These are phyloP conservation scores for Panicum hallii DNA, from an alignment of 202 grass and related monocot genomes.

Conservation along the genomic window DNA sequence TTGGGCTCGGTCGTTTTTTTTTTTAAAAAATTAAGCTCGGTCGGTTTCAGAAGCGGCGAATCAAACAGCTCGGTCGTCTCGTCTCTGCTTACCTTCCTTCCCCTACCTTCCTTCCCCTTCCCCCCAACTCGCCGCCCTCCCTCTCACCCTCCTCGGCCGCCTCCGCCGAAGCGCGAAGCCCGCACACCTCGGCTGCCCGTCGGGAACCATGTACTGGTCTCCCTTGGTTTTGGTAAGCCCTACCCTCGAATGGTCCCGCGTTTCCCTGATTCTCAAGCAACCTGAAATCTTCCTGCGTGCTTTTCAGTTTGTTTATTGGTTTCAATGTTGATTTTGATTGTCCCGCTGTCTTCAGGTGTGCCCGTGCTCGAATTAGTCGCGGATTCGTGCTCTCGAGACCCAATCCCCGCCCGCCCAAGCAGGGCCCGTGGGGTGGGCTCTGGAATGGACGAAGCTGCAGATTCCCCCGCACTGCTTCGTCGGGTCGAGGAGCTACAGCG, in stretches of 20 bases:
- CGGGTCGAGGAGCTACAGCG: constrained; percentile 30
- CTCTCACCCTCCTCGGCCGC: not conserved
- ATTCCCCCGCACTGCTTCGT: not conserved
- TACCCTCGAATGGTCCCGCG: not conserved
- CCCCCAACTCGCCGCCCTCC: not conserved
- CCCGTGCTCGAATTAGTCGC: not conserved
- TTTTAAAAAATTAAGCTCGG: no score
- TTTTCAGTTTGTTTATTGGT: not conserved
- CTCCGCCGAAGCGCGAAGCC: not conserved
- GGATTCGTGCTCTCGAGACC: not conserved
- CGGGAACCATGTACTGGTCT: not conserved
- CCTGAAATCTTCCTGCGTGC: not conserved
- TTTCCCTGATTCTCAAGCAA: not conserved
- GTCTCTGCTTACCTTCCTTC: not conserved
- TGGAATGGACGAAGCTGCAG: constrained; percentile 36
- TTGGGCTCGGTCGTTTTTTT: no score
- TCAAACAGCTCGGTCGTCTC: not conserved
- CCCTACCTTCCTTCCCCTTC: not conserved
- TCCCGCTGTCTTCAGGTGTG: not conserved
- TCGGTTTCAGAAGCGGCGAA: no score
- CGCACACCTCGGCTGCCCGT: not conserved
- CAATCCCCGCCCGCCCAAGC: not conserved
- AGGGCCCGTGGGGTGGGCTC: not conserved
- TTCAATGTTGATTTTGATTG: not conserved
- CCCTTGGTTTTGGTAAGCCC: not conserved